Evolutionary conservation across 2,329 filamentous ascomycete species (phyloP).

Genomic region (Hymenoscyphus occultus): DNA sequence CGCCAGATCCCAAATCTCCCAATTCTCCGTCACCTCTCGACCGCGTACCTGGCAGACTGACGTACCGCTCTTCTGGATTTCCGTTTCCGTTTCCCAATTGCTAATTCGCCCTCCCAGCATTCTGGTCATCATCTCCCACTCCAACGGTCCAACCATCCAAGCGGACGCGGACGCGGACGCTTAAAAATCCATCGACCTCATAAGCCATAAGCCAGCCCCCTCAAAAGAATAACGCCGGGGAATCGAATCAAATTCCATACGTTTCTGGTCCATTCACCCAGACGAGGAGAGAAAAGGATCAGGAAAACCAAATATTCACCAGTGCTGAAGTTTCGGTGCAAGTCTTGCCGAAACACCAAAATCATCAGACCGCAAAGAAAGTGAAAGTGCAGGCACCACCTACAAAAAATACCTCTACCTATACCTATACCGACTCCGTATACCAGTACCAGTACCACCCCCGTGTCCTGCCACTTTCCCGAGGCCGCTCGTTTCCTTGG

Average conservation of each 20-base stretch:
- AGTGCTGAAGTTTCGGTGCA: background rate
- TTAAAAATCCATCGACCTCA: background rate
- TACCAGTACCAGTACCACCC: background rate
- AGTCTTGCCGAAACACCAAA: too few relatives aligned
- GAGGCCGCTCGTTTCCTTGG: background rate
- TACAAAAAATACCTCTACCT: too few relatives aligned
- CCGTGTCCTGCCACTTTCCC: too few relatives aligned
- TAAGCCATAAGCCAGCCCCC: background rate
- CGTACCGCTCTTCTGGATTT: background rate
- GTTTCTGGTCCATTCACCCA: background rate
- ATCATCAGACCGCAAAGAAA: background rate
- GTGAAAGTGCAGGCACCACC: too few relatives aligned
- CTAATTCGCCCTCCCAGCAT: background rate
- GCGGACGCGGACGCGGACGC: too few relatives aligned
- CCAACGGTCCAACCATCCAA: too few relatives aligned
- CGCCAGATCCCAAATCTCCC: background rate
- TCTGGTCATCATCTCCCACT: background rate
- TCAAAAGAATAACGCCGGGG: background rate
- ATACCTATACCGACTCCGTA: too few relatives aligned
- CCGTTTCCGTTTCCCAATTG: background rate
- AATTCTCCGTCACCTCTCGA: background rate
- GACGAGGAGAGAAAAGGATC: background rate
- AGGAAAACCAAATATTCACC: background rate
- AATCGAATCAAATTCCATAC: slow-evolving; percentile 3
- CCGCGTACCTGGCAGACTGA: background rate